Percentiles rank a stretch among this genome's conserved stretches.
Evolutionary conservation across 1,284 basidiomycete genomes (phyloP).

Genomic region (Cutaneotrichosporon arboriforme): DNA sequence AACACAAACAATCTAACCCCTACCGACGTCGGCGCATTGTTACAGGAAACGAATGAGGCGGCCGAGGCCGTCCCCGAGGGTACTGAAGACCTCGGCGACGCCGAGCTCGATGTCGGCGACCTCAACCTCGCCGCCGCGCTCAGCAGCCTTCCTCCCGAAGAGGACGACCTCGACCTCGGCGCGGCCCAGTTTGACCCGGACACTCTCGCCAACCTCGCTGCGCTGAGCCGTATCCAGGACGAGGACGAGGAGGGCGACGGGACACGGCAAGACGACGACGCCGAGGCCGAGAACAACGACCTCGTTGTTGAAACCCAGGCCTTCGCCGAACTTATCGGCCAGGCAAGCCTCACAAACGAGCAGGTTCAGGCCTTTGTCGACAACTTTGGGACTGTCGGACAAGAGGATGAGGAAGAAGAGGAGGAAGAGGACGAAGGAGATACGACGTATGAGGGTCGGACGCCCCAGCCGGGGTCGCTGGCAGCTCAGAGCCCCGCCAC

Average conservation of each 20-base stretch:
- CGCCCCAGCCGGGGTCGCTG: neutral
- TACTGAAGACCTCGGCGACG: neutral
- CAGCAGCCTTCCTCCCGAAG: slow-evolving; percentile 9
- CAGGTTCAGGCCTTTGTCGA: slow-evolving; percentile 35
- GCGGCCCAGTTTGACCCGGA: slow-evolving; percentile 30
- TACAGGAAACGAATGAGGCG: neutral
- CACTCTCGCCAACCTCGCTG: slow-evolving; percentile 42
- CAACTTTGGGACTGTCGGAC: slow-evolving; percentile 15
- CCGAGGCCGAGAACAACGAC: slow-evolving; percentile 9
- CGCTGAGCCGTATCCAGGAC: slow-evolving; percentile 28
- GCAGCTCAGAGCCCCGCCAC: neutral
- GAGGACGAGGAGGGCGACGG: slow-evolving; percentile 15
- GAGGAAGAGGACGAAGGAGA: neutral
- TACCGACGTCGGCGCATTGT: neutral
- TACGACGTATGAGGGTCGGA: neutral
- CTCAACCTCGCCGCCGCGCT: slow-evolving; percentile 15
- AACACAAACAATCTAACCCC: neutral
- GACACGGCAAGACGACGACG: slow-evolving; percentile 4
- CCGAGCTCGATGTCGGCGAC: slow-evolving; percentile 1
- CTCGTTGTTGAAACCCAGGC: slow-evolving; percentile 6
- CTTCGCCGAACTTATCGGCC: slow-evolving; percentile 14
- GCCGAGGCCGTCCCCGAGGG: neutral
- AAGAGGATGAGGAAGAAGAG: slow-evolving; percentile 8
- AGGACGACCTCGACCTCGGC: slow-evolving; percentile 4
- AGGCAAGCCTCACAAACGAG: slow-evolving; percentile 24